Base-by-base conservation (phyloP, 2,329 filamentous ascomycete species). In the Sporothrix globosa region DNA sequence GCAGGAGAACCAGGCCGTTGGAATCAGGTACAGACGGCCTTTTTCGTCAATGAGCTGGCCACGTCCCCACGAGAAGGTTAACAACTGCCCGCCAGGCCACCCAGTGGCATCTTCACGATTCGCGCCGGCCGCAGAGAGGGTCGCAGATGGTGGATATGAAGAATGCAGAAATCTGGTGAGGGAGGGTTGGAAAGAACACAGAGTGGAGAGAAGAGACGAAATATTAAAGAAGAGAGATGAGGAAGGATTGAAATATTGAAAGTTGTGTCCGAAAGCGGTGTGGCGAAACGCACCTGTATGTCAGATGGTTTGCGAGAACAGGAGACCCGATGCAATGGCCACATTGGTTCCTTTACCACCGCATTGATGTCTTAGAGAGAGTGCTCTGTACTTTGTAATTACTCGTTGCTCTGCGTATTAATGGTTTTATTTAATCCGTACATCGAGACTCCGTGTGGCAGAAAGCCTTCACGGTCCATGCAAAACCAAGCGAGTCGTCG, bases 71-170 rank as follows among this genome's bases (percentile, higher is more conserved):
- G 50, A 4, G 34, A 41, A 14, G 0, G 6, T 10, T 4, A 34
- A 60, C 19, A 11, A 11, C 7, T 11, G 3, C 17, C 44, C 61
- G 46, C 44, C 61, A 34, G 9, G n/a, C 46, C 19, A 27, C 50
- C 61, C 61, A 66, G 61, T 66, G 13, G 61, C 13, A 11, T 61
- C 30, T 52, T 44, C 24, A 39, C 44, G 61, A 50, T 52, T 66
- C 61, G 61, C 61, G 61, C 61, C 61, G 61, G 61, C 46, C 46
- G 61, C 61, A 66, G 61, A 66, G 27, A 11, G 13, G 61, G 63
- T 67, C 46, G 63, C 46, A 54, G 48, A 19, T 17, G 46, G 30
- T 24, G n/a, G 19, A 24, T 24, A 44, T 6, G 19, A 5, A 19
- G n/a, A 34, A 7, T 19, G 56, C 30, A 34, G 30, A 10, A 21